A percentile compares a stretch with the other conserved stretches of the same genome.
Conservation (phyloP, 768 basidiomycete genomes). For the Termitomyces sp. region DNA sequence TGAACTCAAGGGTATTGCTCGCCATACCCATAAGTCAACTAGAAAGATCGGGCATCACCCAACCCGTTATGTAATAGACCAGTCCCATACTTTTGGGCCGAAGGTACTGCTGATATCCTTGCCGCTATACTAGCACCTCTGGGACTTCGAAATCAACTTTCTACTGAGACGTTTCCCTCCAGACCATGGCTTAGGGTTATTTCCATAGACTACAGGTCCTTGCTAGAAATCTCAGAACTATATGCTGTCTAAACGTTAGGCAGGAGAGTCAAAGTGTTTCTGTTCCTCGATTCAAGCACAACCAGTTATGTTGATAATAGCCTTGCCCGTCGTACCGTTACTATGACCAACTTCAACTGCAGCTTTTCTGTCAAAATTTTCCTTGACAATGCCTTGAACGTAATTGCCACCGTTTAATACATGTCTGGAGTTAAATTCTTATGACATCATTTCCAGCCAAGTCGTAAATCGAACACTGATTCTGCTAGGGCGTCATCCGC, state of each 20-base stretch:
- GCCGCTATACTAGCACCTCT: neutral
- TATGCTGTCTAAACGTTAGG: accelerated
- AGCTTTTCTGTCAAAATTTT: neutral
- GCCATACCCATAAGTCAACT: neutral
- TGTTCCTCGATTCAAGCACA: slow-evolving; percentile 2
- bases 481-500: neutral
- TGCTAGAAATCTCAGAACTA: neutral
- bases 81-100: neutral
- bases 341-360: neutral
- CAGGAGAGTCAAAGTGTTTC: neutral
- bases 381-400: neutral
- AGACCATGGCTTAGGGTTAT: neutral
- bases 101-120: neutral
- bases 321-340: neutral
- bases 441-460: neutral
- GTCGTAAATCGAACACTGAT: neutral
- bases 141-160: neutral
- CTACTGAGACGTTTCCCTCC: neutral
- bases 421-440: neutral
- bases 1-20: neutral
- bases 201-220: neutral
- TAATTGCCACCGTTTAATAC: neutral
- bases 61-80: neutral
- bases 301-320: neutral
- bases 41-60: neutral